Conservation (phyloP, 768 basidiomycete genomes). For the Kwoniella mangroviensis region DNA sequence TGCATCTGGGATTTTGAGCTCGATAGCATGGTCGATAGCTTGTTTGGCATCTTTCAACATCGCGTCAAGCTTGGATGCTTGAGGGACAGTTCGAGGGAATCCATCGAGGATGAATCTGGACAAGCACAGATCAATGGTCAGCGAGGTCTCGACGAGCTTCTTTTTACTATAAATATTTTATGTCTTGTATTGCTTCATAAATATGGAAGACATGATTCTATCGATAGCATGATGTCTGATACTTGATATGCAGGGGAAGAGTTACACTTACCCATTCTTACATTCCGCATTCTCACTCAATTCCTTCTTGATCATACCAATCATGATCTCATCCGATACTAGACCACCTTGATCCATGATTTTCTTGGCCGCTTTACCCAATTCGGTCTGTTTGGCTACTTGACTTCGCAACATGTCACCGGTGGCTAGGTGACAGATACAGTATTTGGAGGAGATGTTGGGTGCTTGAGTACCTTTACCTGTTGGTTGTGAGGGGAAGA, state of each 20-base stretch:
- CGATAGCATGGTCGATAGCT: conserved; percentile 81
- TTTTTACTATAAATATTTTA: too few relatives aligned
- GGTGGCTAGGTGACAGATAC: conserved; percentile 96
- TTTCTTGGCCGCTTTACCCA: conserved; percentile 92
- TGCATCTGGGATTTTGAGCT: conserved; percentile 89
- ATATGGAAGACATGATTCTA: too few relatives aligned
- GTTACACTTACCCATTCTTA: conserved; percentile 82
- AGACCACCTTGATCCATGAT: conserved; percentile 97
- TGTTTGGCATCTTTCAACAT: conserved; percentile 85
- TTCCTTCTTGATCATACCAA: conserved; percentile 95
- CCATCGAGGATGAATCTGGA: conserved; percentile 94
- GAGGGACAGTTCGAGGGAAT: conserved; percentile 97
- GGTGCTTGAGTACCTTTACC: conserved; percentile 99
- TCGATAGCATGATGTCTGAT: too few relatives aligned
- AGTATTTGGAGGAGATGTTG: conserved; percentile 86
- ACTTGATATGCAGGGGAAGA: background rate
- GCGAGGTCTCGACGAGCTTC: too few relatives aligned
- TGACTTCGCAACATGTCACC: conserved; percentile 99
- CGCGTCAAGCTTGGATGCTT: conserved; percentile 91
- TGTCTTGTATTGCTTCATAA: too few relatives aligned
- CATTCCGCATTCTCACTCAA: conserved; percentile 89
- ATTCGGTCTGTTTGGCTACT: conserved; percentile 79
- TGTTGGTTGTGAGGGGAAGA: conserved; percentile 1
- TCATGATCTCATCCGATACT: conserved; percentile 95
- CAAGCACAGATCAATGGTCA: background rate